Conservation (phyloP, 441 rosid genomes). For the Caryocar brasiliense region DNA sequence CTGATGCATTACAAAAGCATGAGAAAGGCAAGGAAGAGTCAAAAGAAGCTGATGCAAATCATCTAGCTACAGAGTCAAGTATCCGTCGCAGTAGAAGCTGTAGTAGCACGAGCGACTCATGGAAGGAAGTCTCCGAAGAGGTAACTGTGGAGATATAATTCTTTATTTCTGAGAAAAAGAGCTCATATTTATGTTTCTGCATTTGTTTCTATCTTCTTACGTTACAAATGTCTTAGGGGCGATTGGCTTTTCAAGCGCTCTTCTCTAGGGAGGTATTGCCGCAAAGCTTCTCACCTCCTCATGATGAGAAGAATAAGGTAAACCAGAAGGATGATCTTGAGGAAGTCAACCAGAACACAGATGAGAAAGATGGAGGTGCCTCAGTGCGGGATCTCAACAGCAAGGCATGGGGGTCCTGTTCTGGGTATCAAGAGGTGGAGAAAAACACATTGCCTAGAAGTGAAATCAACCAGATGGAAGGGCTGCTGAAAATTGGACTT, state of each 20-base stretch:
- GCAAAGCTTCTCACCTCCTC: conserved; percentile 81
- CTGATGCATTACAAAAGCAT: conserved; percentile 53
- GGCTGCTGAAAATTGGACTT: conserved; percentile 48
- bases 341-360: conserved; percentile 23
- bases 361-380: conserved; percentile 21
- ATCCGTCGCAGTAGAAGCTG: conserved; percentile 52
- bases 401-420: conserved; percentile 17
- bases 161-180: background rate
- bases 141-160: conserved; percentile 19
- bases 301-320: conserved; percentile 16
- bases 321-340: conserved; percentile 24
- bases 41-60: conserved; percentile 43
- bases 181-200: conserved; percentile 1
- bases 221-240: conserved; percentile 41
- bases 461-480: conserved; percentile 24
- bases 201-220: background rate
- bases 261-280: conserved; percentile 77
- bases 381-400: conserved; percentile 43
- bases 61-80: conserved; percentile 30
- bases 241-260: conserved; percentile 82
- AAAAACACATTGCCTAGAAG: conserved; percentile 13
- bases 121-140: conserved; percentile 93
- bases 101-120: conserved; percentile 45
- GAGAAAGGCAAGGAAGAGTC: conserved; percentile 44
- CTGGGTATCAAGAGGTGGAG: conserved; percentile 31